phyloP scores from a whole-genome alignment of 2,329 filamentous ascomycete genomes.

The Clonostachys rosea region DNA sequence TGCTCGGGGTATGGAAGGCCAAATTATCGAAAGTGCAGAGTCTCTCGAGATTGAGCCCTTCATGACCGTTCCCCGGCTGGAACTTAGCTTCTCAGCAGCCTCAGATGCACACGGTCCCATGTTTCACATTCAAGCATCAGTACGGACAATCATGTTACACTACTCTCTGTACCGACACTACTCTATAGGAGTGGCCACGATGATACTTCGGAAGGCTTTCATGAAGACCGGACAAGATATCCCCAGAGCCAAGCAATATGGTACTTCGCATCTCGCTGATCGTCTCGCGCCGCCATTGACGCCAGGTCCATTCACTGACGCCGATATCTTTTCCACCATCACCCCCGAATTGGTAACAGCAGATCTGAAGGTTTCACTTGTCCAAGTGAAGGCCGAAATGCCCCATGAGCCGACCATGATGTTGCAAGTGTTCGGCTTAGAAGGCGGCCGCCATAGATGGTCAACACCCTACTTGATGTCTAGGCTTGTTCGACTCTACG shows the following conservation, averaged over 20 bases:
- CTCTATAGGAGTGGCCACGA: conserved; percentile 74
- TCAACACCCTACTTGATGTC: conserved; percentile 75
- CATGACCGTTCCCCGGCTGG: conserved; percentile 78
- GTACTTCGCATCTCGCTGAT: conserved; percentile 14
- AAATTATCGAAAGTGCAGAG: conserved; percentile 83
- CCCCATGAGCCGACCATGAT: conserved; percentile 87
- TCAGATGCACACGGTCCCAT: conserved; percentile 85
- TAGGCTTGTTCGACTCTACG: conserved; percentile 78
- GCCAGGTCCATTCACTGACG: conserved; percentile 11
- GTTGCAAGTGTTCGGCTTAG: conserved; percentile 80
- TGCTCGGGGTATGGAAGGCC: conserved; percentile 78
- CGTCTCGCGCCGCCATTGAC: conserved; percentile 31
- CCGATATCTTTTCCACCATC: conserved; percentile 23
- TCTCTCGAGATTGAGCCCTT: conserved; percentile 84
- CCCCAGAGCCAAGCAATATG: conserved; percentile 22
- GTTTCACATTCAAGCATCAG: conserved; percentile 79
- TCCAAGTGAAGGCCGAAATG: conserved; percentile 87
- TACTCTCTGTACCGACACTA: conserved; percentile 96
- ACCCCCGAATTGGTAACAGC: conserved; percentile 68
- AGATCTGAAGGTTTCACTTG: conserved; percentile 74
- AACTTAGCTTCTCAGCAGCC: conserved; percentile 77
- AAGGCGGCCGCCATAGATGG: conserved; percentile 83
- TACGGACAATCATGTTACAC: conserved; percentile 74
- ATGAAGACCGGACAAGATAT: conserved; percentile 42
- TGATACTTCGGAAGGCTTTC: conserved; percentile 70